Evolutionary conservation across 129 eudicot species (phyloP), one percentile per base, ranked within the genome.

Genomic region (Arctium lappa): DNA sequence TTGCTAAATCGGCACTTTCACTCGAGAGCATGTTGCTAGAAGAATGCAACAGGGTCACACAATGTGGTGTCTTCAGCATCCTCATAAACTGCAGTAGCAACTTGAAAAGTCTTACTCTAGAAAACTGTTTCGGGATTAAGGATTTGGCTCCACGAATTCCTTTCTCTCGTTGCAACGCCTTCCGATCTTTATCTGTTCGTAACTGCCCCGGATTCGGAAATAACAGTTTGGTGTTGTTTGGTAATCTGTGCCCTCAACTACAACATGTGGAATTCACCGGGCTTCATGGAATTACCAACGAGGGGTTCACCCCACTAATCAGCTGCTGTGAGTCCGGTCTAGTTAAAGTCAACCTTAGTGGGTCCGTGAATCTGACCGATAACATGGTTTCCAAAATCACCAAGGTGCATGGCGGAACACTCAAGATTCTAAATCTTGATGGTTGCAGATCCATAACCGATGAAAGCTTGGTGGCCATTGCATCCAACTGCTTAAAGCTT

Each of bases 21-120:
- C 91, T 95, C 1, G 94, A 90, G 83, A 89, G 83, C 72, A 85
- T 95, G 32, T 86, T 87, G 48, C 81, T 93, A 40, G 98, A 93
- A 72, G 99, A 95, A 79, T 91, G 97, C 92, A 95, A 95, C 71
- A 82, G 92, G 85, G 86, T 95, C 75, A 95, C 99, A 77, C 95
- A 90, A 76, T 70, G 50, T 65, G 97, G 98, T 70, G 33, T 91
- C 65, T 89, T 91, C 40, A 87, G 81, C 76, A 50, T 91, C 8
- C 84, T 95, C 50, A 1, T 86, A 36, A 85, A 75, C 87, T 79
- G 86, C 79, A 86, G 86, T 80, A 73, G 78, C 50, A 93, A 88
- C 12, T 81, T 95, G 88, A 93, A 93, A 90, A 90, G 90, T 90
- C 86, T 95, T 70, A 32, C 92, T 27, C 44, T 93, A 48, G 77